These are phyloP conservation scores for Populus alba DNA, from an alignment of 345 rosid species.

Conservation along the genomic window DNA sequence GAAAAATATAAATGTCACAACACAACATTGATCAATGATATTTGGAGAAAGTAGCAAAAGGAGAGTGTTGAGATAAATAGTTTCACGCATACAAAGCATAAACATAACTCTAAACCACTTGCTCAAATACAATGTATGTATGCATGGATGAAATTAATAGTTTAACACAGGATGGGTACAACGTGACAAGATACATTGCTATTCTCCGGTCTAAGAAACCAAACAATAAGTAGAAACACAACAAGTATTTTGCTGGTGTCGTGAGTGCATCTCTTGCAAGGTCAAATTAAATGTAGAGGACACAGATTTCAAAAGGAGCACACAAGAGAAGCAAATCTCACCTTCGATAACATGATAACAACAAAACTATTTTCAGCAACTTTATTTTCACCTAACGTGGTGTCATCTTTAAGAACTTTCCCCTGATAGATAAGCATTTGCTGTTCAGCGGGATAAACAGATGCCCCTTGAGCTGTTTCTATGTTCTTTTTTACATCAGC, in stretches of 20 bases:
- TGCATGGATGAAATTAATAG: not conserved
- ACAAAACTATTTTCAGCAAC: constrained; percentile 73
- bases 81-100: not conserved
- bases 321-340: constrained; percentile 10
- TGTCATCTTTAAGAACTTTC: constrained; percentile 71
- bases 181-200: not conserved
- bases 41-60: not conserved
- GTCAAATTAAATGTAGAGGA: not conserved
- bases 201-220: not conserved
- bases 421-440: constrained; percentile 88
- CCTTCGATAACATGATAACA: constrained; percentile 84
- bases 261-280: not conserved
- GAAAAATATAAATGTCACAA: not conserved
- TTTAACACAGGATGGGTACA: not conserved
- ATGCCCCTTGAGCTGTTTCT: constrained; percentile 63
- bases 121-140: not conserved
- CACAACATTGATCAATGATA: not conserved
- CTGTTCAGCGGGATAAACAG: constrained; percentile 62
- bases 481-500: constrained; percentile 72
- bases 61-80: not conserved
- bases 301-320: not conserved
- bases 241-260: not conserved
- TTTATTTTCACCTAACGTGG: constrained; percentile 70
- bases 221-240: not conserved
- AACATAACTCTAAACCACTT: not conserved